Base-by-base conservation (phyloP, 2,329 filamentous ascomycete genomes). In the Cercospora citrullina region DNA sequence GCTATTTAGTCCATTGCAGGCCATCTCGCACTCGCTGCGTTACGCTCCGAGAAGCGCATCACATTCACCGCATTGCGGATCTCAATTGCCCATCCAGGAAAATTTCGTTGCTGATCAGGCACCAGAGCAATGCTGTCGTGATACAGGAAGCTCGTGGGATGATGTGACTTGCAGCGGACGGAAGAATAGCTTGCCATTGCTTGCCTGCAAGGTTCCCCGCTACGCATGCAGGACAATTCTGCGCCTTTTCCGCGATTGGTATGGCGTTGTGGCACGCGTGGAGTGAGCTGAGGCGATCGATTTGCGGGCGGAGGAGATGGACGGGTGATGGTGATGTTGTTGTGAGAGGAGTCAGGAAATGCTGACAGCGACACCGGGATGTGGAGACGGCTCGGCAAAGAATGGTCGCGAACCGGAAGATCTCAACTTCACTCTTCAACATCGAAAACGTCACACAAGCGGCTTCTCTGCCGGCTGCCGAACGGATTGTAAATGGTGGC, bases 61-160 rank as follows among this genome's bases (percentile, higher is more conserved):
- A 66, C 28, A 57, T 63, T 36, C 14, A 23, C 42, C 66, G 31
- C 18, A 42, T 28, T 30, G 48, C 26, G 42, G 51, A 60, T 36
- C 58, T 51, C 16, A 26, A 7, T 28, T 42, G 55, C 68, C 60
- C 36, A 45, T 62, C 64, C 18, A 53, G 70, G 70, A 65, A 72
- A 60, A 28, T 69, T 36, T 36, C 14, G 55, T 31, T 67, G 68
- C 5, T 18, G 61, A 72, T 72, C 68, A 72, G 70, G 68, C n/a
- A 72, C 68, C 42, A 62, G 8, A 14, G 21, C 33, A 23, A 61
- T 59, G 62, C 57, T 58, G 48, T 18, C 36, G 23, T 62, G 42
- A 59, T 42, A 42, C 60, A 26, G 60, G 51, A 63, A 65, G 63
- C 65, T 64, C 33, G 55, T 48, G 65, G n/a, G 57, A 65, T 68